phyloP scores from a whole-genome alignment of 1,284 basidiomycete species.

The Fistulinella cinereoalba region DNA sequence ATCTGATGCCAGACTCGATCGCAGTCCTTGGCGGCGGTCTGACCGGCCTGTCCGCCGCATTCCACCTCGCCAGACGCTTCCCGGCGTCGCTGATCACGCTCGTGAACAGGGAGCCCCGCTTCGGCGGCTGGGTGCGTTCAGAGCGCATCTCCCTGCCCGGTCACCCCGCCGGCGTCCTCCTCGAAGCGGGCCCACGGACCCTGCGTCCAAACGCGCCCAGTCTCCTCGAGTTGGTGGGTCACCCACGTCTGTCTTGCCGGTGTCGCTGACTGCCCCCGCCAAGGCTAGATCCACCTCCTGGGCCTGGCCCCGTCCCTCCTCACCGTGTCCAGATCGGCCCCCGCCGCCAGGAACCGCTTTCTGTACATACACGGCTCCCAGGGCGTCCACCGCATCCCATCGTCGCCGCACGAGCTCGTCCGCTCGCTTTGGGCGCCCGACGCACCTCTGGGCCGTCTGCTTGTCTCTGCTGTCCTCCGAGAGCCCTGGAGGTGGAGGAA shows the following conservation, averaged over 20 bases:
- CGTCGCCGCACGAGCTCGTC: slow-evolving; percentile 46
- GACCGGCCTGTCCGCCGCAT: slow-evolving; percentile 79
- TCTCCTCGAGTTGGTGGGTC: slow-evolving; percentile 77
- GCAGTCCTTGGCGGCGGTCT: slow-evolving; percentile 81
- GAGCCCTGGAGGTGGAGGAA: slow-evolving; percentile 57
- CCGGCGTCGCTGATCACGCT: slow-evolving; percentile 60
- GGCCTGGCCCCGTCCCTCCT: slow-evolving; percentile 57
- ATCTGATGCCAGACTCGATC: slow-evolving; percentile 41
- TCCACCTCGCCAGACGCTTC: slow-evolving; percentile 69
- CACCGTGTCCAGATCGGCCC: slow-evolving; percentile 59
- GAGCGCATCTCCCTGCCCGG: slow-evolving; percentile 44
- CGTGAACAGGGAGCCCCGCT: slow-evolving; percentile 59
- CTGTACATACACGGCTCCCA: slow-evolving; percentile 57
- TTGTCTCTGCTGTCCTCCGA: slow-evolving; percentile 53
- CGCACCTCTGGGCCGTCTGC: slow-evolving; percentile 48
- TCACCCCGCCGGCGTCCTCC: slow-evolving; percentile 45
- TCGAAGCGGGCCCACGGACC: slow-evolving; percentile 84
- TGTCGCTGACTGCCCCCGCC: slow-evolving; percentile 19
- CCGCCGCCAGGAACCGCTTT: slow-evolving; percentile 74
- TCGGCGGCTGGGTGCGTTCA: slow-evolving; percentile 85
- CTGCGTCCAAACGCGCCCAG: slow-evolving; percentile 71
- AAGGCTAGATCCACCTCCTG: slow-evolving; percentile 70
- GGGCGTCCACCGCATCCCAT: slow-evolving; percentile 44
- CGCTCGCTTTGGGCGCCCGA: slow-evolving; percentile 39
- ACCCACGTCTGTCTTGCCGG: not conserved